Percentiles rank a stretch among this genome's conserved stretches.
Evolutionary conservation across 75 land plant genomes (phyloP).

Genomic region (Sequoiadendron giganteum): DNA sequence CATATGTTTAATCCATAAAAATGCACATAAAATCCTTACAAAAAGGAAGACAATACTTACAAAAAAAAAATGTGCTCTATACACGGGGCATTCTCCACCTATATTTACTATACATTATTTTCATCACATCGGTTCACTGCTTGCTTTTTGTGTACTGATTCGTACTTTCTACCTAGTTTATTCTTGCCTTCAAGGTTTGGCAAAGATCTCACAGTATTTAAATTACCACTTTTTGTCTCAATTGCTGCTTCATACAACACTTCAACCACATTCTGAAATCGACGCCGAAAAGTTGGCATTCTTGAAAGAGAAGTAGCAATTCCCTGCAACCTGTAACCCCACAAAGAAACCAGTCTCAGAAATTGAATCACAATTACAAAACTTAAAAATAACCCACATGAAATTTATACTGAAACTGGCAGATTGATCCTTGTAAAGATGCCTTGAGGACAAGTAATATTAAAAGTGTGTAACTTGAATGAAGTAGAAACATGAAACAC

Average conservation of each 20-base stretch:
- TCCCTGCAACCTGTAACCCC: constrained; percentile 71
- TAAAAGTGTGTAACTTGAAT: too few species aligned
- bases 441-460: too few species aligned
- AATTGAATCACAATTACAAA: too few species aligned
- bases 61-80: too few species aligned
- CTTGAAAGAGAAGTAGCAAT: constrained; percentile 74
- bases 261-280: constrained; percentile 56
- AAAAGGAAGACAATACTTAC: too few species aligned
- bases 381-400: too few species aligned
- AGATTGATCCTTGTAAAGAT: too few species aligned
- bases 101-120: constrained; percentile 2
- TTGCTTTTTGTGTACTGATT: not conserved
- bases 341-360: not conserved
- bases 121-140: not conserved
- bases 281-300: constrained; percentile 75
- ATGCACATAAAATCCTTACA: too few species aligned
- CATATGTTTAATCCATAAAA: too few species aligned
- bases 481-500: too few species aligned
- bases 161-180: not conserved
- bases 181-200: not conserved
- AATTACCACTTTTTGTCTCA: not conserved
- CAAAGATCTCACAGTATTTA: not conserved
- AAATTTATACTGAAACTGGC: too few species aligned
- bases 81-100: not conserved
- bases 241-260: constrained; percentile 40